phyloP scores from a whole-genome alignment of 2,329 filamentous ascomycete genomes.

The Venturia aucupariae region DNA sequence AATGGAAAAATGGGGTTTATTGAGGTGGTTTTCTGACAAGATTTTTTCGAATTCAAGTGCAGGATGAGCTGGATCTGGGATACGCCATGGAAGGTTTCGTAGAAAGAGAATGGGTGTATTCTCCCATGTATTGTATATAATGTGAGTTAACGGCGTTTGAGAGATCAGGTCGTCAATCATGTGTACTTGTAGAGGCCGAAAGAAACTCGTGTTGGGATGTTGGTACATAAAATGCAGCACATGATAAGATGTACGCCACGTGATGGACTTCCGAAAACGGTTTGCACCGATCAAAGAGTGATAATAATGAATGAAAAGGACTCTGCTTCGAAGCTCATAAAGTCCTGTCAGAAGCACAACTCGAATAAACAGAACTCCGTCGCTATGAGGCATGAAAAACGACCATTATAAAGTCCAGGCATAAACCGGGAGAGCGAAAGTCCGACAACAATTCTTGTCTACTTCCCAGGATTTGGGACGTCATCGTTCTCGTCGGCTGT shows the following conservation, averaged over 20 bases:
- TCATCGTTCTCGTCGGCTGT: not conserved
- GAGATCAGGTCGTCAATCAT: not conserved
- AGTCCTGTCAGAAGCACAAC: not conserved
- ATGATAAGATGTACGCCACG: not conserved
- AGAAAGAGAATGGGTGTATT: not conserved
- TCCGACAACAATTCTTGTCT: not conserved
- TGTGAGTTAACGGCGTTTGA: not conserved
- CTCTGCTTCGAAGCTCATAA: not conserved
- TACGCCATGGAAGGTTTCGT: not conserved
- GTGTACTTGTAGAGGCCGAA: not conserved
- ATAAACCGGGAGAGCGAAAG: not conserved
- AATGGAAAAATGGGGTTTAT: no score
- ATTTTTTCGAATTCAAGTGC: not conserved
- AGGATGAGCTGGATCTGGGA: not conserved
- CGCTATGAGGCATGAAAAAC: not conserved
- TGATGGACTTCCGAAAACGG: not conserved
- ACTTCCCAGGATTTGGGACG: not conserved
- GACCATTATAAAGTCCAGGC: no score
- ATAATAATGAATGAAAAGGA: not conserved
- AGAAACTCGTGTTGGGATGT: not conserved
- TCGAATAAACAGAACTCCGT: not conserved
- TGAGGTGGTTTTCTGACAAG: not conserved
- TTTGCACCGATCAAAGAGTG: not conserved
- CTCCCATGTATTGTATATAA: not conserved
- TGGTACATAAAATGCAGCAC: not conserved